phyloP scores from a whole-genome alignment of 2,329 filamentous ascomycete genomes.

The Myriangium duriaei region DNA sequence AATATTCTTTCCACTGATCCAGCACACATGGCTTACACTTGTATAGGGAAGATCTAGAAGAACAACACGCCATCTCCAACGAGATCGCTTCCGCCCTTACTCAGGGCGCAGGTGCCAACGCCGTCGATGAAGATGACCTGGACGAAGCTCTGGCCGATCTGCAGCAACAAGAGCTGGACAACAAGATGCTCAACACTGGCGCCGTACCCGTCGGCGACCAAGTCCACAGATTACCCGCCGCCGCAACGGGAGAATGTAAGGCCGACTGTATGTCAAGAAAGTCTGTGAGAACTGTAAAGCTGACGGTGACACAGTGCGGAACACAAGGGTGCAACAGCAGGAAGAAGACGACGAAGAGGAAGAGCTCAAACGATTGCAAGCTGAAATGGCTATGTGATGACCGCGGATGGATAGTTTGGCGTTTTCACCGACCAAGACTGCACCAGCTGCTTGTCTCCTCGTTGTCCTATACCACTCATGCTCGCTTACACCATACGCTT shows the following conservation, averaged over 20 bases:
- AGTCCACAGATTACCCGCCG: slow-evolving; percentile 63
- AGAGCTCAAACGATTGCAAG: slow-evolving; percentile 83
- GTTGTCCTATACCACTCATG: no score
- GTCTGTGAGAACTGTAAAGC: no score
- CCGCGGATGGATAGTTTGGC: not conserved
- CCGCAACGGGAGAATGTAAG: slow-evolving; percentile 65
- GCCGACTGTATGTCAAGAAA: no score
- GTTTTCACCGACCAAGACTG: not conserved
- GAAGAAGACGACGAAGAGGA: slow-evolving; percentile 93
- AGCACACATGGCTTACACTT: no score
- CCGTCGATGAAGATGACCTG: slow-evolving; percentile 75
- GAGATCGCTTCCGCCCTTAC: slow-evolving; percentile 85
- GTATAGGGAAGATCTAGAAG: slow-evolving; percentile 71
- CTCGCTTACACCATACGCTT: no score
- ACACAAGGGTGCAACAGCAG: slow-evolving; percentile 34
- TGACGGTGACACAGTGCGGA: slow-evolving; percentile 19
- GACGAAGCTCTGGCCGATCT: slow-evolving; percentile 74
- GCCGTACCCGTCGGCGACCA: slow-evolving; percentile 69
- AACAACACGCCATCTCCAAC: slow-evolving; percentile 85
- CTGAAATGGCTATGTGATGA: slow-evolving; percentile 85
- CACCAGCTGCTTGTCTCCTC: no score
- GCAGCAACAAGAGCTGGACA: slow-evolving; percentile 85
- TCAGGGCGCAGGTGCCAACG: slow-evolving; percentile 50
- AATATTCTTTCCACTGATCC: no score
- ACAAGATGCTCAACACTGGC: slow-evolving; percentile 85